Conservation (phyloP, 2,329 filamentous ascomycete genomes). For the Paecilomyces formosus region DNA sequence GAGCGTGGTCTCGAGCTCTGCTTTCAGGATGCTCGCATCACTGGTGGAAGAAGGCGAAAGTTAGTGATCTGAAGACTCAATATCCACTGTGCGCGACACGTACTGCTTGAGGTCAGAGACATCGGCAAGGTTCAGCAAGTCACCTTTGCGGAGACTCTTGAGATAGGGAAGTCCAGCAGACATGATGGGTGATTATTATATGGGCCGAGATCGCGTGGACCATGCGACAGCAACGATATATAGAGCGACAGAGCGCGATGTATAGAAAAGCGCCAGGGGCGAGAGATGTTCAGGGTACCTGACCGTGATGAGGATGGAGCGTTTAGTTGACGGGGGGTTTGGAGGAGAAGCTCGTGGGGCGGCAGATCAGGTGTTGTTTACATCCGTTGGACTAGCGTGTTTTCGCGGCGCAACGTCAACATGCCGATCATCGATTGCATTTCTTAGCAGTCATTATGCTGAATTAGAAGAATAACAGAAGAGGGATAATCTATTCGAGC, state of each 20-base stretch:
- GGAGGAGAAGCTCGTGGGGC: slow-evolving; percentile 1
- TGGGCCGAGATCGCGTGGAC: slow-evolving; percentile 36
- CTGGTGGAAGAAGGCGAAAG: slow-evolving; percentile 33
- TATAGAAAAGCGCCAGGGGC: not conserved
- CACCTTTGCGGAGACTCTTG: slow-evolving; percentile 72
- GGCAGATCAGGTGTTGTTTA: slow-evolving; percentile 19
- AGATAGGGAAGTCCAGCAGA: slow-evolving; percentile 64
- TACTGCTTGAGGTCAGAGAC: slow-evolving; percentile 66
- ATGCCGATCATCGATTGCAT: not conserved
- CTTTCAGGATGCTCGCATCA: slow-evolving; percentile 65
- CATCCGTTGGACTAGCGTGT: slow-evolving; percentile 16
- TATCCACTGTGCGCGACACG: slow-evolving; percentile 26
- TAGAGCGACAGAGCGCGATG: not conserved
- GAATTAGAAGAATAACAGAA: not conserved
- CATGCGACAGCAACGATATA: slow-evolving; percentile 36
- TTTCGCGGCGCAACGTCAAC: slow-evolving; percentile 5
- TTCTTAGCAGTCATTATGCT: not conserved
- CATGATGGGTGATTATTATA: slow-evolving; percentile 42
- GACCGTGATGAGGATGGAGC: not conserved
- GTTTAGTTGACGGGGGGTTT: not conserved
- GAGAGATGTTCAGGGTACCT: not conserved
- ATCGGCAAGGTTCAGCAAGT: slow-evolving; percentile 68
- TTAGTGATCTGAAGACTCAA: not conserved
- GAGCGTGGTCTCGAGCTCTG: slow-evolving; percentile 67
- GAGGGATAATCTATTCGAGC: not conserved